These are phyloP conservation scores for Ogataea corticis DNA, from an alignment of 805 yeast species.

Conservation along the genomic window DNA sequence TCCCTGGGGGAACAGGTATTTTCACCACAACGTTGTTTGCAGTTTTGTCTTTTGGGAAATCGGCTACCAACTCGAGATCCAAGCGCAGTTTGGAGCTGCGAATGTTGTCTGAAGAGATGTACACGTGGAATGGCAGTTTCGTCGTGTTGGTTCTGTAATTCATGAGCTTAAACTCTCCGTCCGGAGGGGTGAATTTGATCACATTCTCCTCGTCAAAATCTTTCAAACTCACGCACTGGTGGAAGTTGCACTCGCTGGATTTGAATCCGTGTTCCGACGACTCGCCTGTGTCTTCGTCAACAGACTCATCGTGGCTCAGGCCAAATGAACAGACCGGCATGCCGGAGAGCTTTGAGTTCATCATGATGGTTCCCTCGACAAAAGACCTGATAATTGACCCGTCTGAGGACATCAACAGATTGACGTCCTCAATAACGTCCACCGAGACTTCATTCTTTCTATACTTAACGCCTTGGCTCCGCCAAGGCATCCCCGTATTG, in stretches of 20 bases:
- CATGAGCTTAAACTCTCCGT: slow-evolving; percentile 84
- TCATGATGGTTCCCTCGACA: slow-evolving; percentile 72
- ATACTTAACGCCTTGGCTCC: slow-evolving; percentile 68
- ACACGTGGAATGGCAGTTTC: slow-evolving; percentile 68
- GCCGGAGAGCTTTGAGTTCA: slow-evolving; percentile 75
- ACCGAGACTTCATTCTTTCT: slow-evolving; percentile 79
- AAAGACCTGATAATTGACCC: slow-evolving; percentile 66
- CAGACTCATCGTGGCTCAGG: slow-evolving; percentile 40
- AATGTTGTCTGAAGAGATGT: slow-evolving; percentile 49
- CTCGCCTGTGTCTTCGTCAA: slow-evolving; percentile 37
- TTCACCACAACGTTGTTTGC: slow-evolving; percentile 65
- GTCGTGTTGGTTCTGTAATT: slow-evolving; percentile 62
- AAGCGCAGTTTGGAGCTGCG: slow-evolving; percentile 52
- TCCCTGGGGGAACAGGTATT: slow-evolving; percentile 69
- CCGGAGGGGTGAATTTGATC: slow-evolving; percentile 82
- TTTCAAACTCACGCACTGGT: slow-evolving; percentile 78
- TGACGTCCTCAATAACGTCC: slow-evolving; percentile 74
- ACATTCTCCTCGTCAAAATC: slow-evolving; percentile 64
- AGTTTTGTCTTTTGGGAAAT: slow-evolving; percentile 54
- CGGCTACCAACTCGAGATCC: slow-evolving; percentile 60
- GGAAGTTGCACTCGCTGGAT: slow-evolving; percentile 79
- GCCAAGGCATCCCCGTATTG: slow-evolving; percentile 55
- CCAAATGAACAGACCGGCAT: slow-evolving; percentile 85
- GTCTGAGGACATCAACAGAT: slow-evolving; percentile 63
- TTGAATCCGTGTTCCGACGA: slow-evolving; percentile 7